phyloP scores from a whole-genome alignment of 2,329 filamentous ascomycete species.

The Cryphonectria nitschkei region DNA sequence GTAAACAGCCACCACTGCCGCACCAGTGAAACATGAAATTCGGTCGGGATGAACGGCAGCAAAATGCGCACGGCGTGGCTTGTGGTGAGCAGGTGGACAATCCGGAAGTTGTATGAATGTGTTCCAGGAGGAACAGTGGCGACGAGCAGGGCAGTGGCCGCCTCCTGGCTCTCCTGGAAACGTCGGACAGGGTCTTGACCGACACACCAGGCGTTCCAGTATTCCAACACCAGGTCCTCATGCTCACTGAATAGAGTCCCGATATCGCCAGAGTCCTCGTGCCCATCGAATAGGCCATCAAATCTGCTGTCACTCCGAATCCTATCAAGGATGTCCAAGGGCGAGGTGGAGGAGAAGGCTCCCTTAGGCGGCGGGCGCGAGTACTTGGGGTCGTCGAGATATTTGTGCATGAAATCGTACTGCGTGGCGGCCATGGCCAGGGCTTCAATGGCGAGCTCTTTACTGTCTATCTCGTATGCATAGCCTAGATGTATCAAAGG shows the following conservation, averaged over 20 bases:
- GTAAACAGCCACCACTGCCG: slow-evolving; percentile 90
- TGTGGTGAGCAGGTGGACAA: slow-evolving; percentile 80
- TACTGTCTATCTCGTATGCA: slow-evolving; percentile 84
- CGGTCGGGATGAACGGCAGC: slow-evolving; percentile 73
- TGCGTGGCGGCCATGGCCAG: slow-evolving; percentile 67
- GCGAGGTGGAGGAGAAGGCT: slow-evolving; percentile 59
- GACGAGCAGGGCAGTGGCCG: slow-evolving; percentile 64
- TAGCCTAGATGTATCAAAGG: slow-evolving; percentile 96
- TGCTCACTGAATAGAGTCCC: slow-evolving; percentile 68
- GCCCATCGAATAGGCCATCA: slow-evolving; percentile 61
- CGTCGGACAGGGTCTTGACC: slow-evolving; percentile 66
- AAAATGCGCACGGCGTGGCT: slow-evolving; percentile 89
- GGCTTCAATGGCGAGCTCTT: slow-evolving; percentile 87
- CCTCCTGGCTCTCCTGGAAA: slow-evolving; percentile 72
- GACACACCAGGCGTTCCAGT: slow-evolving; percentile 89
- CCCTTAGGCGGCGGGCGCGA: slow-evolving; percentile 59
- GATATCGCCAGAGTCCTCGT: slow-evolving; percentile 65
- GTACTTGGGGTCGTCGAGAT: slow-evolving; percentile 74
- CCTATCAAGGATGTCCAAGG: slow-evolving; percentile 71
- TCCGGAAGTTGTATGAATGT: slow-evolving; percentile 79
- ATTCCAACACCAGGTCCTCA: slow-evolving; percentile 74
- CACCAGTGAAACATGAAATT: slow-evolving; percentile 74
- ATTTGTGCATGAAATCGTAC: slow-evolving; percentile 65
- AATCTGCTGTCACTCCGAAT: slow-evolving; percentile 73
- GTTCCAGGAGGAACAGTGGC: slow-evolving; percentile 60